Evolutionary conservation across 1,284 basidiomycete species (phyloP), one percentile per base, ranked within the genome.

Genomic region (Microbotryum violaceum): DNA sequence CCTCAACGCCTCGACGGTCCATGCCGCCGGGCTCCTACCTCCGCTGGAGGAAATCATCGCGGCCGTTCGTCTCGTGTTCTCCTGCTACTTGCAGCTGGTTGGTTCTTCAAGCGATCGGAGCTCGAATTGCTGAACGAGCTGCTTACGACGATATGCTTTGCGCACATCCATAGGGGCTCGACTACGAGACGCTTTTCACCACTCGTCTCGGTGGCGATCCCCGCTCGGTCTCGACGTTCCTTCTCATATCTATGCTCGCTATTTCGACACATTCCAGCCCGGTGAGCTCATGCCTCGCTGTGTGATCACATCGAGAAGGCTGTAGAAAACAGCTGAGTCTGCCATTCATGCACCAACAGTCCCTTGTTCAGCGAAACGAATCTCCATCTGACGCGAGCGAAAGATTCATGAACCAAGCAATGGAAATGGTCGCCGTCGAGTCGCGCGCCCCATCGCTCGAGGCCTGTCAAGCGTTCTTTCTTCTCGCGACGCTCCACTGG

Each of bases 81-180:
- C 33, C n/a, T 53, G 37, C 14, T 53, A 53, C 52, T 53, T 53
- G 6, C 52, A 53, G 21, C 33, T 53, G 21, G 52, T 53, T 21
- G 8, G 52, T 16, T 4, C n/a, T 42, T 21, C 27, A 2, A 12
- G 21, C 23, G 3, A 4, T 4, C 37, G 31, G 31, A 31, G 31
- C 31, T 31, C 31, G 9, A 31, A 31, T 31, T 10, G 31, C 31
- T 31, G 31, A 31, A 31, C 31, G 9, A 31, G 31, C 31, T 31
- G 14, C n/a, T 44, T 10, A 42, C 37, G 37, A 42, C 37, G 2
- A 31, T 18, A 4, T 16, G 14, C 5, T 18, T 42, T 42, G 10
- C 16, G 37, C 37, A 16, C 37, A 6, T 16, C 44, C 8, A 7
- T 42, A 53, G 52, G 52, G 52, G 21, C 37, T 53, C 37, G n/a